phyloP scores from a whole-genome alignment of 805 yeast genomes.

The Ogataea kodamae region DNA sequence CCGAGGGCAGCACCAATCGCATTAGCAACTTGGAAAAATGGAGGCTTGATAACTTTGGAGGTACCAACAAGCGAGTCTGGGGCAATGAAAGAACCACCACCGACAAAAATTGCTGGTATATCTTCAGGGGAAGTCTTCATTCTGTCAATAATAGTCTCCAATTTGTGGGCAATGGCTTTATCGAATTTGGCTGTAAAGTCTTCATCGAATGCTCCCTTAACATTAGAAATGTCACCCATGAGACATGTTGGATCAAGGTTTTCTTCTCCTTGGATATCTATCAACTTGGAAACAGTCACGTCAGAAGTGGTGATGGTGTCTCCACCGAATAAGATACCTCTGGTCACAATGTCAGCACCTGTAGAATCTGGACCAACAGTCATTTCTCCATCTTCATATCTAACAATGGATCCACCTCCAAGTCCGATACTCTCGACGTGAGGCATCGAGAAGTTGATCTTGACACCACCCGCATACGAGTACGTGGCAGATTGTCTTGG shows the following conservation, averaged over 20 bases:
- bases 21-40: constrained; percentile 41
- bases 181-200: constrained; percentile 2
- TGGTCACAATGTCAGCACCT: constrained; percentile 8
- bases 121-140: constrained; percentile 42
- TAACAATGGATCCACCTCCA: constrained; percentile 8
- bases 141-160: constrained; percentile 39
- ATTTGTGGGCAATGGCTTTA: constrained; percentile 20
- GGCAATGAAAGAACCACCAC: constrained; percentile 47
- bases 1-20: constrained; percentile 50
- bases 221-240: constrained; percentile 27
- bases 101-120: constrained; percentile 42
- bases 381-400: constrained; percentile 3
- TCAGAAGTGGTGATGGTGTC: constrained; percentile 8
- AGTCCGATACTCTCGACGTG: constrained; percentile 8
- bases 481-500: constrained; percentile 11
- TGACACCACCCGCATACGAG: constrained; percentile 9
- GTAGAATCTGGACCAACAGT: constrained; percentile 8
- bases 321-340: constrained; percentile 7
- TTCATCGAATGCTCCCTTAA: constrained; percentile 3
- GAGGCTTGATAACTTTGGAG: constrained; percentile 39
- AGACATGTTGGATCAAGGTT: constrained; percentile 22
- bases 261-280: constrained; percentile 21
- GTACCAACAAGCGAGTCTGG: constrained; percentile 37
- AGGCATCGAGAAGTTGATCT: constrained; percentile 9
- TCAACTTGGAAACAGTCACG: constrained; percentile 4